Base-by-base conservation (phyloP, 2,329 filamentous ascomycete genomes). In the Aschersonia sp. region DNA sequence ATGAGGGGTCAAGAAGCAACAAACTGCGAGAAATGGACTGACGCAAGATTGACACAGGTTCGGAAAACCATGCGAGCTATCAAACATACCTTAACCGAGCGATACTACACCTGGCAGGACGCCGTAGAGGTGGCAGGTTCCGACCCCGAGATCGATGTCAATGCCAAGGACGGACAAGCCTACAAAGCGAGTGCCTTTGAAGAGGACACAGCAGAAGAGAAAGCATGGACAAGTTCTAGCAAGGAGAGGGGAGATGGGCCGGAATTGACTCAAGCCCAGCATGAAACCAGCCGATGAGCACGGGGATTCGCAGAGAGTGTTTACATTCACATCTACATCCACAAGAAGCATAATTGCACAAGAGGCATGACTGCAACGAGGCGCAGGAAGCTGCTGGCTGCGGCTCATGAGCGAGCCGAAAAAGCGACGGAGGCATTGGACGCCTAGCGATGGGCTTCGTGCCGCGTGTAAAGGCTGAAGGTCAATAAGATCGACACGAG, bases 41-140 rank as follows among this genome's bases (percentile, higher is more conserved):
- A 55, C 45, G 40, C 2, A 40, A 29, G 6, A 35, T 43, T 47
- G 7, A 30, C 30, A 49, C 59, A 94, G 87, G 77, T 94, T 51
- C 74, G 74, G 56, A 70, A 72, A 61, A 96, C 91, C 30, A 87
- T 91, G 77, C 77, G 79, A 59, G 73, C 75, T 44, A 94, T 97
- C 65, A 88, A 87, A 69, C 84, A 92, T 55, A 77, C 82, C 45
- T 70, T 97, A 59, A 91, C 86, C 38, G 89, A 96, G 68, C 77
- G 91, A 58, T 92, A 80, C 69, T 91, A 95, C 67, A 77, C 85
- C 7, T 97, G 88, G 84, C 75, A 86, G 59, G 85, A 89, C 59
- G 87, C 87, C 29, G 68, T 78, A 45, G 67, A 74, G 50, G 67
- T 85, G 52, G 85, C 83, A 5, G 71, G 75, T 66, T 59, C 67